phyloP scores from a whole-genome alignment of 2,329 filamentous ascomycete genomes.

The Pseudocercospora vitis region DNA sequence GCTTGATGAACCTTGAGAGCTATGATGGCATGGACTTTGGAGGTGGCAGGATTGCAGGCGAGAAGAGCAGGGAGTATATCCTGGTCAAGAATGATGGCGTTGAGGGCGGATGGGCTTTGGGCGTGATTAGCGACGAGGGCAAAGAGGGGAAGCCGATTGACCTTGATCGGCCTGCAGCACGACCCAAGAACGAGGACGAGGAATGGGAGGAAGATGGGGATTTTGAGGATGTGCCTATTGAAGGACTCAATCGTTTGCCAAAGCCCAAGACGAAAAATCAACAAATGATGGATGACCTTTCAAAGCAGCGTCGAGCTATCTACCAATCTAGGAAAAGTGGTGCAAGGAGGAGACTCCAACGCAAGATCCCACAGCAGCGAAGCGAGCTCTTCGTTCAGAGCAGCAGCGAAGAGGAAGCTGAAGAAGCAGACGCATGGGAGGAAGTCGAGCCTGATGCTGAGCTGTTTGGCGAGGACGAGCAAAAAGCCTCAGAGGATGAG shows the following conservation, averaged over 20 bases:
- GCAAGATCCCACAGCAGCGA: conserved; percentile 38
- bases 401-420: conserved; percentile 35
- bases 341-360: conserved; percentile 26
- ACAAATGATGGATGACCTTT: conserved; percentile 34
- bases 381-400: conserved; percentile 59
- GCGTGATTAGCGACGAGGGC: conserved; percentile 83
- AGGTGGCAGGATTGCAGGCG: conserved; percentile 71
- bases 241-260: conserved; percentile 81
- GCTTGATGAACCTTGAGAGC: conserved; percentile 89
- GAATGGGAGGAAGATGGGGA: conserved; percentile 64
- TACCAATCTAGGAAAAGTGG: conserved; percentile 45
- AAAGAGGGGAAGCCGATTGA: conserved; percentile 89
- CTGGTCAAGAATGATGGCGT: conserved; percentile 93
- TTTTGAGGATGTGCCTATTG: conserved; percentile 91
- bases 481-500: conserved; percentile 57
- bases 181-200: conserved; percentile 53
- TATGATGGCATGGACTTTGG: conserved; percentile 70
- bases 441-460: conserved; percentile 48
- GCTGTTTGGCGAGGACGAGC: conserved; percentile 59
- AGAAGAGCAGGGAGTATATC: conserved; percentile 90
- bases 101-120: conserved; percentile 93
- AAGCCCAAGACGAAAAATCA: conserved; percentile 49
- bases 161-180: conserved; percentile 65
- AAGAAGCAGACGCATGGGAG: conserved; percentile 44
- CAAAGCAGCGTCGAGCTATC: conserved; percentile 49